phyloP scores from a whole-genome alignment of 768 basidiomycete species.

The Mycena vitilis region DNA sequence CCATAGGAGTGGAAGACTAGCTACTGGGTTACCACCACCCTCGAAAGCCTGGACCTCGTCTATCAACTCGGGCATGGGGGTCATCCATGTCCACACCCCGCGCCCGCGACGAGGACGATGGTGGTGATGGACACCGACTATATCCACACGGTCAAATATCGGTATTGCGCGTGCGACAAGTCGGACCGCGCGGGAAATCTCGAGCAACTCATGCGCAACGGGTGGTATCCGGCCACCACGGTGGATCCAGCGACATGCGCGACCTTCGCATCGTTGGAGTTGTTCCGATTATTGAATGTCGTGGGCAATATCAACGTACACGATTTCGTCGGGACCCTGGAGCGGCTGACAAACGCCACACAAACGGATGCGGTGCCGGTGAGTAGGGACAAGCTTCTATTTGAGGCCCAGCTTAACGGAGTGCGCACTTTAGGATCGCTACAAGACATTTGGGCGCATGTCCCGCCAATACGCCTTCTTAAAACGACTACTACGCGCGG shows the following conservation, averaged over 20 bases:
- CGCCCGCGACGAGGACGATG: neutral
- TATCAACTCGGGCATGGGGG: slow-evolving; percentile 25
- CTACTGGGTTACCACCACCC: neutral
- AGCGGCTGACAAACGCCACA: slow-evolving; percentile 2
- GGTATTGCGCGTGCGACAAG: slow-evolving; percentile 17
- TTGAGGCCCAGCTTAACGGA: no score
- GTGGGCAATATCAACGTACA: slow-evolving; percentile 31
- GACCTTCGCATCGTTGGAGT: slow-evolving; percentile 23
- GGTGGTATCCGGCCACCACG: slow-evolving; percentile 34
- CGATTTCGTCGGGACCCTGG: slow-evolving; percentile 31
- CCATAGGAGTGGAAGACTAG: slow-evolving; percentile 18
- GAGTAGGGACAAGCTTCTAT: neutral
- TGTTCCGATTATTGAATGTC: slow-evolving; percentile 28
- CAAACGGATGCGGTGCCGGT: slow-evolving; percentile 5
- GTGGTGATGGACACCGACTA: slow-evolving; percentile 14
- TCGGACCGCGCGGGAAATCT: slow-evolving; percentile 1
- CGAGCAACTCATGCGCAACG: slow-evolving; percentile 15
- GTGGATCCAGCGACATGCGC: slow-evolving; percentile 29
- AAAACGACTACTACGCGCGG: slow-evolving; percentile 22
- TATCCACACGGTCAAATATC: slow-evolving; percentile 14
- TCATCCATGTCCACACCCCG: neutral
- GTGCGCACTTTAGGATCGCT: slow-evolving; percentile 15
- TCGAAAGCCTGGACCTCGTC: neutral
- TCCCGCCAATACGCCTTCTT: slow-evolving; percentile 26
- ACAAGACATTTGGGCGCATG: slow-evolving; percentile 14